These are phyloP conservation scores for Xylariaceae sp. DNA, from an alignment of 2,329 filamentous ascomycete species.

Conservation along the genomic window DNA sequence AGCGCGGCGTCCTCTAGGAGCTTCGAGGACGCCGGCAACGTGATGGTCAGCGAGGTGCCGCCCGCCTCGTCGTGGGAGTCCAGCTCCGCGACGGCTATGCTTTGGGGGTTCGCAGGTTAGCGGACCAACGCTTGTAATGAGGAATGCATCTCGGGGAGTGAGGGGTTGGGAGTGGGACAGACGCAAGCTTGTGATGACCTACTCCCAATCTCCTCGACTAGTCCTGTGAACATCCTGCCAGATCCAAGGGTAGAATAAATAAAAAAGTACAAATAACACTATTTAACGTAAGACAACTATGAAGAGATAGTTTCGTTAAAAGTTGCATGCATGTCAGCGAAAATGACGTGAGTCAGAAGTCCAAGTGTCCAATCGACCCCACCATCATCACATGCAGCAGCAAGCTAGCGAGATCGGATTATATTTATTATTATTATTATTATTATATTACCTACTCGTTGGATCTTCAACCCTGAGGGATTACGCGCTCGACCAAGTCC, in stretches of 20 bases:
- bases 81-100: slow-evolving; percentile 79
- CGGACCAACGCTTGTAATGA: slow-evolving; percentile 26
- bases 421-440: background rate
- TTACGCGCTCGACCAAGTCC: too few relatives aligned
- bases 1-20: slow-evolving; percentile 84
- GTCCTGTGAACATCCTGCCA: slow-evolving; percentile 85
- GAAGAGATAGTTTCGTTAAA: background rate
- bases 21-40: slow-evolving; percentile 67
- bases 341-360: slow-evolving; percentile 18
- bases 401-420: background rate
- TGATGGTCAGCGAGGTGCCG: slow-evolving; percentile 90
- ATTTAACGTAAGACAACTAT: background rate
- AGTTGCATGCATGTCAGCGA: background rate
- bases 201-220: slow-evolving; percentile 94
- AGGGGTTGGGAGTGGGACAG: slow-evolving; percentile 6
- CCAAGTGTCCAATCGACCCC: slow-evolving; percentile 17
- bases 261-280: background rate
- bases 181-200: slow-evolving; percentile 46
- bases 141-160: background rate
- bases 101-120: slow-evolving; percentile 29
- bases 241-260: background rate
- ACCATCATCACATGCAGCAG: slow-evolving; percentile 19
- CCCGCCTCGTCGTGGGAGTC: slow-evolving; percentile 81
- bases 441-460: background rate
- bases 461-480: too few relatives aligned